phyloP scores from a whole-genome alignment of 139 green algal species.

The Pleodorina starrii region DNA sequence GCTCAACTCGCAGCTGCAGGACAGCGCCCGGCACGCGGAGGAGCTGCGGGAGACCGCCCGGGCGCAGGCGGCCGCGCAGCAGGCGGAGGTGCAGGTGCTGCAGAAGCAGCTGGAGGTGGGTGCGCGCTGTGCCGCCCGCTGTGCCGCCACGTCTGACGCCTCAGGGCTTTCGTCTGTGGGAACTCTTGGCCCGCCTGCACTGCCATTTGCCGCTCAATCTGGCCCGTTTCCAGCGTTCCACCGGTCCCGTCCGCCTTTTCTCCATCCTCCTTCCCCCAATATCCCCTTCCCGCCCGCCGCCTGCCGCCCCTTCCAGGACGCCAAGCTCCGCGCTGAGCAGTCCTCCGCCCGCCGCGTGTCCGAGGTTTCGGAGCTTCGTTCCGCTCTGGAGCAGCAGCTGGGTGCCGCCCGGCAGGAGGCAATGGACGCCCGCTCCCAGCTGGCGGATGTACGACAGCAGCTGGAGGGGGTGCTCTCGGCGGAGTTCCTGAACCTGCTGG shows the following conservation, averaged over 20 bases:
- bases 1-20: constrained; percentile 34
- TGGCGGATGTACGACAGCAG: constrained; percentile 44
- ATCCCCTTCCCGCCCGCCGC: no score
- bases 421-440: neutral
- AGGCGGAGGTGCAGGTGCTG: constrained; percentile 17
- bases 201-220: no score
- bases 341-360: constrained; percentile 6
- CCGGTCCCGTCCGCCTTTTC: no score
- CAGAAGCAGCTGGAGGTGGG: constrained; percentile 21
- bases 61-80: neutral
- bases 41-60: neutral
- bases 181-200: no score
- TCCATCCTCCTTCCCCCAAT: no score
- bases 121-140: neutral
- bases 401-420: constrained; percentile 44
- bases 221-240: no score
- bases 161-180: no score
- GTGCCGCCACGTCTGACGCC: neutral
- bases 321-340: constrained; percentile 4
- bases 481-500: constrained; percentile 23
- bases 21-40: neutral
- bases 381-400: constrained; percentile 39
- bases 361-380: constrained; percentile 52
- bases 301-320: neutral
- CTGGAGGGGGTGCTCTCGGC: constrained; percentile 40